A percentile compares a stretch with the other conserved stretches of the same genome.
phyloP scores from a whole-genome alignment of 257 asterid genomes.

The Solanum appendiculatum region DNA sequence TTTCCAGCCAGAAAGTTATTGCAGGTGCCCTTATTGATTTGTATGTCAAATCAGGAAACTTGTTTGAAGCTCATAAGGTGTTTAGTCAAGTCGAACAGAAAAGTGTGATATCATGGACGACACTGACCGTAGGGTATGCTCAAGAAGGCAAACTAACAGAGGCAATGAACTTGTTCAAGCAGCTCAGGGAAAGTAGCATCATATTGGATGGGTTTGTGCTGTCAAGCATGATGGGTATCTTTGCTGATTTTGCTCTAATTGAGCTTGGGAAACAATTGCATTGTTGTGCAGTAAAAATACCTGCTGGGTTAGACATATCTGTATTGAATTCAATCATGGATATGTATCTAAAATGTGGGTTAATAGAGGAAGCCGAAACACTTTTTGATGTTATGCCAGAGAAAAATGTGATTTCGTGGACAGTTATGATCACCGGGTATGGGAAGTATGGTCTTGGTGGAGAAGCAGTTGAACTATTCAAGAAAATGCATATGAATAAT shows the following conservation, averaged over 20 bases:
- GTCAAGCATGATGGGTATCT: conserved; percentile 40
- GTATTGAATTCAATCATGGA: conserved; percentile 40
- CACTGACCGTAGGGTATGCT: conserved; percentile 43
- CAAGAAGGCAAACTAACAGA: conserved; percentile 25
- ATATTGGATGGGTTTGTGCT: conserved; percentile 37
- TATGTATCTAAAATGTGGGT: conserved; percentile 65
- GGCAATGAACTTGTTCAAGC: conserved; percentile 40
- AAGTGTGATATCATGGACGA: conserved; percentile 40
- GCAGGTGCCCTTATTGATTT: conserved; percentile 52
- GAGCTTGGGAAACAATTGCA: conserved; percentile 61
- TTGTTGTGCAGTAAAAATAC: conserved; percentile 30
- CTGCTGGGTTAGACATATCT: conserved; percentile 28
- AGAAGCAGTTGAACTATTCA: conserved; percentile 41
- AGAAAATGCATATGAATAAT: conserved; percentile 29
- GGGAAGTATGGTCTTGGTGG: conserved; percentile 39
- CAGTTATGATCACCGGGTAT: conserved; percentile 46
- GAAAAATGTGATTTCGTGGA: conserved; percentile 41
- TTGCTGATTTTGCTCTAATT: conserved; percentile 40
- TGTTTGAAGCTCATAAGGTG: conserved; percentile 28
- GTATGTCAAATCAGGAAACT: conserved; percentile 38
- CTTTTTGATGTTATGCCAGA: conserved; percentile 19
- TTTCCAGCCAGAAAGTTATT: conserved; percentile 25
- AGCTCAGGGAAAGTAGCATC: conserved; percentile 24
- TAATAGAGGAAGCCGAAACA: conserved; percentile 35
- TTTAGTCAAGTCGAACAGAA: conserved; percentile 27